phyloP scores from a whole-genome alignment of 2,329 filamentous ascomycete species.

The Dactylellina parvicollis region DNA sequence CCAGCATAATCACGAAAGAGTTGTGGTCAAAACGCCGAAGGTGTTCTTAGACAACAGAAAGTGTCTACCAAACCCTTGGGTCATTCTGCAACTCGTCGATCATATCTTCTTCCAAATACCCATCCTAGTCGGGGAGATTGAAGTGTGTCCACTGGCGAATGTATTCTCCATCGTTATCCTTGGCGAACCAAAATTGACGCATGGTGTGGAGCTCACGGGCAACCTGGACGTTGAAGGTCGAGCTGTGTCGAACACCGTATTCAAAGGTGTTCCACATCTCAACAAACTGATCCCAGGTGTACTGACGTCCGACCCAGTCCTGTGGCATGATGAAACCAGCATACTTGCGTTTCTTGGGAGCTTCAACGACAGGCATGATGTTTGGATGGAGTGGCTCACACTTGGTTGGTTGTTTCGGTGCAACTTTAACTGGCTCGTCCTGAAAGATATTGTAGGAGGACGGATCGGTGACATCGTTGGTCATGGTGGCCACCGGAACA shows the following conservation, averaged over 20 bases:
- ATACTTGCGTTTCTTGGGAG: not conserved
- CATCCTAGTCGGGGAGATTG: conserved; percentile 14
- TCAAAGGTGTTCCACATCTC: not conserved
- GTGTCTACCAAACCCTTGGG: not conserved
- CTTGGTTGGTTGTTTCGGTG: not conserved
- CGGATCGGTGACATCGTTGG: not conserved
- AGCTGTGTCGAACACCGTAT: not conserved
- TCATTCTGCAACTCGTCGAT: not conserved
- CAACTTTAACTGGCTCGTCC: not conserved
- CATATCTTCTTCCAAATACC: not conserved
- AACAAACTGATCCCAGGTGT: not conserved
- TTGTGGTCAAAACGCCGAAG: too few relatives aligned
- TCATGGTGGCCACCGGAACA: not conserved
- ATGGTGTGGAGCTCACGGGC: not conserved
- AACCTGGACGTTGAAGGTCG: not conserved
- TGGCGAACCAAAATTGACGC: not conserved
- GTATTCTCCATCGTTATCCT: not conserved
- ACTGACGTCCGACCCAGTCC: not conserved
- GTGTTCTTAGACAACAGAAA: not conserved
- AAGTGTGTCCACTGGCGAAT: not conserved
- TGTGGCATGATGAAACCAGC: not conserved
- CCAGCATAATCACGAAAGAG: too few relatives aligned
- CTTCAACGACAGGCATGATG: not conserved
- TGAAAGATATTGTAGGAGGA: not conserved
- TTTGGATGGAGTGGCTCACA: not conserved